These are phyloP conservation scores for Allium sativum DNA, from an alignment of 106 monocot species.

Conservation along the genomic window DNA sequence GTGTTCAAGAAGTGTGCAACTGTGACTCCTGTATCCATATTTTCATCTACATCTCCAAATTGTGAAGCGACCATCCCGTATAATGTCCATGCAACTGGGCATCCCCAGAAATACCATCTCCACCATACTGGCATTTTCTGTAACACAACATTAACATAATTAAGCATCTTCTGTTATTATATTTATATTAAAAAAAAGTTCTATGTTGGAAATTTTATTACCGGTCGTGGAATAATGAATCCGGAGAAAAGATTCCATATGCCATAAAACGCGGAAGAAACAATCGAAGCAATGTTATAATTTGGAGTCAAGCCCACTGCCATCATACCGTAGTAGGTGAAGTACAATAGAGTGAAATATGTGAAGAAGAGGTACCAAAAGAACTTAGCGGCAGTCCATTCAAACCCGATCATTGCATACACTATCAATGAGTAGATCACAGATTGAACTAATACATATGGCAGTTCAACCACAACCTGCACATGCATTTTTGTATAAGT, in stretches of 20 bases:
- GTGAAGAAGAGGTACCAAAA: constrained; percentile 13
- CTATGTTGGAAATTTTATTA: constrained; percentile 8
- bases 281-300: constrained; percentile 28
- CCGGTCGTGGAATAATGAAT: constrained; percentile 30
- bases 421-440: constrained; percentile 20
- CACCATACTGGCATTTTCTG: constrained; percentile 85
- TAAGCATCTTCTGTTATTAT: background rate
- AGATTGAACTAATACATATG: constrained; percentile 27
- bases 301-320: constrained; percentile 34
- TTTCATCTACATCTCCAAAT: constrained; percentile 26
- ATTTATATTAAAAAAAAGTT: background rate
- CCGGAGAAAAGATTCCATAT: constrained; percentile 47
- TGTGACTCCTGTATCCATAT: background rate
- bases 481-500: background rate
- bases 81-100: constrained; percentile 55
- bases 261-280: constrained; percentile 31
- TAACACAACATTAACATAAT: constrained; percentile 1
- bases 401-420: constrained; percentile 16
- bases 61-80: constrained; percentile 68
- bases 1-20: constrained; percentile 29
- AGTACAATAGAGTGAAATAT: constrained; percentile 37
- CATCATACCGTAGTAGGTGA: constrained; percentile 50
- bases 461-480: constrained; percentile 31
- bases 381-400: constrained; percentile 13
- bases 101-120: constrained; percentile 80